Percentiles rank a stretch among this genome's conserved stretches.
These are phyloP conservation scores for Candida pseudofarinosa DNA, from an alignment of 805 yeast species.

Conservation along the genomic window DNA sequence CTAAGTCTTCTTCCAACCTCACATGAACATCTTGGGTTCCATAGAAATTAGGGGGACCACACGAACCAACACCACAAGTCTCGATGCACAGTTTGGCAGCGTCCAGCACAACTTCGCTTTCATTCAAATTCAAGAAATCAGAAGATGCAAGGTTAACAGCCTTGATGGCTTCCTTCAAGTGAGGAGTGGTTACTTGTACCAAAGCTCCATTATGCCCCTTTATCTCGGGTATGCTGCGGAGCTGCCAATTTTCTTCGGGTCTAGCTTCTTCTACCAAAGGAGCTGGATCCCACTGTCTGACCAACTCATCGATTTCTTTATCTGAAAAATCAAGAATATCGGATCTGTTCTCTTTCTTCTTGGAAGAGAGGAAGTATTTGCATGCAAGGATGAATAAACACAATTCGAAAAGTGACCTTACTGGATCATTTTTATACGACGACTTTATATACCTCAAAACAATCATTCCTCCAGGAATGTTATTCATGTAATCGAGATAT, in stretches of 20 bases:
- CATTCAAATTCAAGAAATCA: constrained; percentile 67
- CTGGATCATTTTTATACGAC: constrained; percentile 91
- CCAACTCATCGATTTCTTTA: constrained; percentile 73
- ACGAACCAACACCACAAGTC: constrained; percentile 90
- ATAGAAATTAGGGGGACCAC: constrained; percentile 97
- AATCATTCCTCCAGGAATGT: constrained; percentile 55
- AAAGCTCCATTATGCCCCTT: constrained; percentile 49
- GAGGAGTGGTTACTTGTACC: constrained; percentile 24
- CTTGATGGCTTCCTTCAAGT: constrained; percentile 14
- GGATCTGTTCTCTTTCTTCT: constrained; percentile 69
- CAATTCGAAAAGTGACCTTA: constrained; percentile 79
- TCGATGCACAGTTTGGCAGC: constrained; percentile 57
- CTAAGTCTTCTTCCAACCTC: constrained; percentile 68
- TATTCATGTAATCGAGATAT: constrained; percentile 33
- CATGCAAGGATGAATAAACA: constrained; percentile 76
- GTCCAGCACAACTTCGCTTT: constrained; percentile 41
- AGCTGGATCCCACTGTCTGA: constrained; percentile 91
- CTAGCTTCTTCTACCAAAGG: constrained; percentile 61
- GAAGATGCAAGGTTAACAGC: constrained; percentile 66
- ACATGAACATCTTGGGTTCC: constrained; percentile 93
- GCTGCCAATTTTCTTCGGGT: constrained; percentile 55
- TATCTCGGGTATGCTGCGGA: constrained; percentile 60
- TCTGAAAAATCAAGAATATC: constrained; percentile 58
- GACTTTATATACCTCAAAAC: constrained; percentile 70
- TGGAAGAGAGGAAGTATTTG: constrained; percentile 74